Percentiles rank a stretch among this genome's conserved stretches.
Evolutionary conservation across 257 asterid species (phyloP).

Genomic region (Osmanthus fragrans): DNA sequence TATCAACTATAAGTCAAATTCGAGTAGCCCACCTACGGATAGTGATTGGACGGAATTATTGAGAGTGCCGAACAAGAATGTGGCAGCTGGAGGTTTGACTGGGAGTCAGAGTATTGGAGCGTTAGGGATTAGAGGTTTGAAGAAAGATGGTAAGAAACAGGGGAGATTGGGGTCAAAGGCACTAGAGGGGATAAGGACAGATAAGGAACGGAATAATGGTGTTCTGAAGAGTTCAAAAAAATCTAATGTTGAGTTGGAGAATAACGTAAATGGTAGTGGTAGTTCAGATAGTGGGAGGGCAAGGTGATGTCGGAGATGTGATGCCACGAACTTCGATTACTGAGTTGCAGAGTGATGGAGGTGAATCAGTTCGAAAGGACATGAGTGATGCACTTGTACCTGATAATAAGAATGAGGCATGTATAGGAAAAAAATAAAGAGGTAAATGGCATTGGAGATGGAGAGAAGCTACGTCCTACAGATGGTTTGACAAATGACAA

Average conservation of each 20-base stretch:
- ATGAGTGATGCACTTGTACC: slow-evolving; percentile 22
- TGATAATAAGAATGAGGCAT: slow-evolving; percentile 29
- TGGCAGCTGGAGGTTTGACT: slow-evolving; percentile 27
- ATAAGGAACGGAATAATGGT: slow-evolving; percentile 37
- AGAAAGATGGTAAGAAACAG: slow-evolving; percentile 52
- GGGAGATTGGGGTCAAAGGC: slow-evolving; percentile 36
- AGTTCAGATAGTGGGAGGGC: slow-evolving; percentile 35
- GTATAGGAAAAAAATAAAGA: slow-evolving; percentile 33
- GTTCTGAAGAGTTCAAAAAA: slow-evolving; percentile 47
- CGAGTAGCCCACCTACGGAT: slow-evolving; percentile 52
- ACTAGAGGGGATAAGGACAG: slow-evolving; percentile 36
- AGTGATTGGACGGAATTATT: slow-evolving; percentile 94
- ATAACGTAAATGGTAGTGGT: slow-evolving; percentile 36
- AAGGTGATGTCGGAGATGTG: slow-evolving; percentile 42
- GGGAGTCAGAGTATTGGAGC: slow-evolving; percentile 41
- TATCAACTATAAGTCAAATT: slow-evolving; percentile 37
- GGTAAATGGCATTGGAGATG: slow-evolving; percentile 36
- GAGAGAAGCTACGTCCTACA: slow-evolving; percentile 28
- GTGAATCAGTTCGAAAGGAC: slow-evolving; percentile 38
- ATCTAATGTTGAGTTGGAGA: slow-evolving; percentile 45
- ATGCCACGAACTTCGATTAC: slow-evolving; percentile 46
- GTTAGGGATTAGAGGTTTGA: slow-evolving; percentile 32
- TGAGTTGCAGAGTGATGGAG: slow-evolving; percentile 46
- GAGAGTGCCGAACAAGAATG: slow-evolving; percentile 63
- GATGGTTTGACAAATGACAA: slow-evolving; percentile 25